A percentile compares a stretch with the other conserved stretches of the same genome.
Conservation (phyloP, 2,329 filamentous ascomycete genomes). For the Tricladium varicosporioides region DNA sequence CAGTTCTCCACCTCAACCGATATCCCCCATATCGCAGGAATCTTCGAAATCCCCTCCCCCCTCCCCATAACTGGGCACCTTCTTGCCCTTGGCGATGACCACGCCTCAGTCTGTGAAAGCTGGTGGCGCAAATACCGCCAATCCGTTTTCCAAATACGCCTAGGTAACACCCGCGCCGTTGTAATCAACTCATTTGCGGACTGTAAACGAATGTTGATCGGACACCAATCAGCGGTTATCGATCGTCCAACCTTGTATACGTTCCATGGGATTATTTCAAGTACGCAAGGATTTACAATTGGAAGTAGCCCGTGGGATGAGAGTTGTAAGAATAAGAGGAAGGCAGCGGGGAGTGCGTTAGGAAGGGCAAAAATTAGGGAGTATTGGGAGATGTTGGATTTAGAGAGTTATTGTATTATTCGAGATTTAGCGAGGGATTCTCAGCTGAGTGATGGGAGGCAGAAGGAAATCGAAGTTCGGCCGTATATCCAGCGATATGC, state of each 20-base stretch:
- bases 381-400: conserved; percentile 52
- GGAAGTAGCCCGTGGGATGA: conserved; percentile 53
- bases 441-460: conserved; percentile 31
- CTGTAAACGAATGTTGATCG: conserved; percentile 49
- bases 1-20: conserved; percentile 37
- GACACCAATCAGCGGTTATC: conserved; percentile 48
- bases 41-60: conserved; percentile 50
- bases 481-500: conserved; percentile 53
- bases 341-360: conserved; percentile 48
- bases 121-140: conserved; percentile 47
- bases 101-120: conserved; percentile 49
- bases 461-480: conserved; percentile 43
- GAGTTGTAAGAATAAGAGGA: conserved; percentile 51
- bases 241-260: conserved; percentile 51
- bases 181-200: conserved; percentile 53
- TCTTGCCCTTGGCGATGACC: conserved; percentile 49
- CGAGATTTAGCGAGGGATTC: conserved; percentile 46
- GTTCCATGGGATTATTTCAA: conserved; percentile 51
- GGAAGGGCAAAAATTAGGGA: conserved; percentile 44
- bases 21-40: conserved; percentile 46
- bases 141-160: conserved; percentile 50
- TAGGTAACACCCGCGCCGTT: conserved; percentile 51
- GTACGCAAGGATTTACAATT: conserved; percentile 53
- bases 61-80: conserved; percentile 50
- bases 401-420: conserved; percentile 50